Evolutionary conservation across 768 basidiomycete species (phyloP), one percentile per base, ranked within the genome.

Genomic region (Mycena leptocephala): DNA sequence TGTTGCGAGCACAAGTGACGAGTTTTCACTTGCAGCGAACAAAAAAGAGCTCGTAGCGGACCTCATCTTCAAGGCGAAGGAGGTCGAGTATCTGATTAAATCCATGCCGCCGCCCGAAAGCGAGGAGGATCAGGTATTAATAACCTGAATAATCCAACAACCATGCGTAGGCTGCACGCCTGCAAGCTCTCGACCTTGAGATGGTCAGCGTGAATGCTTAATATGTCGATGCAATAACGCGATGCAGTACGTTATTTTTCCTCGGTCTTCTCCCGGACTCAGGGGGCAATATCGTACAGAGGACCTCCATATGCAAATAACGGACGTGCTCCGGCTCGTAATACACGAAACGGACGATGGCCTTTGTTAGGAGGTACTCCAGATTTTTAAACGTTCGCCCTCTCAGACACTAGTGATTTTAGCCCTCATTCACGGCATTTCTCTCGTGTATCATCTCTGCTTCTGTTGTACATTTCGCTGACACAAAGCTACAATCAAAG

Each of bases 41-140:
- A 92, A 94, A 83, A 93, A 91, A 78, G 96, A 97, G 83, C 92
- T 98, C 26, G 95, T 97, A 4, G 86, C 90, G 20, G 96, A 97
- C 80, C 87, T 98, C 48, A 90, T 97, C 48, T 89, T 92, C 48
- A 97, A 97, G 80, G 95, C 96, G 20, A 97, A 97, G 81, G 95
- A 97, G 83, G 91, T 98, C 53, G 94, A 97, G 79, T 93, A 92
- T 80, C 90, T 46, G 7, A 46, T 46, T 7, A 3, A 46, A 46
- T 46, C 43, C 2, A 46, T 46, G 43, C 43, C 43, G 43, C 3
- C 20, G 22, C 10, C 43, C 16, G 43, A 46, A 46, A 20, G 43
- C 7, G 43, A 46, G 18, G 43, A 46, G 22, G 10, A 3, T 14
- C 43, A 46, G 43, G 43, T 20, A 20, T 11, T 20, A 7, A 20